These are phyloP conservation scores for Pythium folliculosum DNA, from an alignment of 352 stramenopile genomes.

Conservation along the genomic window DNA sequence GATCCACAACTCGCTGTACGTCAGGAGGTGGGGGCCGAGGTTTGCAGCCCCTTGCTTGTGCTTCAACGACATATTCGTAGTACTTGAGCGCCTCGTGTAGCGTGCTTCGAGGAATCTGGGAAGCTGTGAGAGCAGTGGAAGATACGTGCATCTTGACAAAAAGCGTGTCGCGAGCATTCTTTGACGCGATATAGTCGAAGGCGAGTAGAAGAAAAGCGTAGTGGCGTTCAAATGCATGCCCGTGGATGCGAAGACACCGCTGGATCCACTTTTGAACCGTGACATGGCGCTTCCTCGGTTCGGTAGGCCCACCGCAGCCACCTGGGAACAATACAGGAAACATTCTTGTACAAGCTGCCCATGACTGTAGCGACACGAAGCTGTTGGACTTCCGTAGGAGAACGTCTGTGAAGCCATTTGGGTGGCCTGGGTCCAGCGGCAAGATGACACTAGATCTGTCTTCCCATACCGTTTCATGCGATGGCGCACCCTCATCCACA, in stretches of 20 bases:
- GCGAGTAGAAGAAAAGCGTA: constrained; percentile 31
- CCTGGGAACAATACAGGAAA: constrained; percentile 29
- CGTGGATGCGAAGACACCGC: constrained; percentile 22
- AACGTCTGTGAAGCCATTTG: constrained; percentile 3
- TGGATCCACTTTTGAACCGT: constrained; percentile 27
- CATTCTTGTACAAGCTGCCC: constrained; percentile 24
- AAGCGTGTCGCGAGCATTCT: constrained; percentile 22
- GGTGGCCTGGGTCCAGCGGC: not conserved
- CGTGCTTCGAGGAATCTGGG: constrained; percentile 1
- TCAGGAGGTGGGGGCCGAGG: constrained; percentile 7
- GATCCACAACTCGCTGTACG: constrained; percentile 21
- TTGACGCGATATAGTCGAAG: constrained; percentile 23
- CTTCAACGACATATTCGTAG: constrained; percentile 11
- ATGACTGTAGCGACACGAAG: constrained; percentile 12
- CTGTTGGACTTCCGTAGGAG: constrained; percentile 21
- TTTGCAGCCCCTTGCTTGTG: not conserved
- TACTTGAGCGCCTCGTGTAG: constrained; percentile 27
- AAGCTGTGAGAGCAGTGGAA: constrained; percentile 18
- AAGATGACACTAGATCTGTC: constrained; percentile 11
- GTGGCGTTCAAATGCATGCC: constrained; percentile 31
- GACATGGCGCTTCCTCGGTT: constrained; percentile 9
- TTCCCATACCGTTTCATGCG: constrained; percentile 5
- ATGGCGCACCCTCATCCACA: not conserved
- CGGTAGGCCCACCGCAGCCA: constrained; percentile 24
- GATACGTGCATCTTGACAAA: constrained; percentile 30